Conservation (phyloP, 1,284 basidiomycete species). For the Naganishia liquefaciens region DNA sequence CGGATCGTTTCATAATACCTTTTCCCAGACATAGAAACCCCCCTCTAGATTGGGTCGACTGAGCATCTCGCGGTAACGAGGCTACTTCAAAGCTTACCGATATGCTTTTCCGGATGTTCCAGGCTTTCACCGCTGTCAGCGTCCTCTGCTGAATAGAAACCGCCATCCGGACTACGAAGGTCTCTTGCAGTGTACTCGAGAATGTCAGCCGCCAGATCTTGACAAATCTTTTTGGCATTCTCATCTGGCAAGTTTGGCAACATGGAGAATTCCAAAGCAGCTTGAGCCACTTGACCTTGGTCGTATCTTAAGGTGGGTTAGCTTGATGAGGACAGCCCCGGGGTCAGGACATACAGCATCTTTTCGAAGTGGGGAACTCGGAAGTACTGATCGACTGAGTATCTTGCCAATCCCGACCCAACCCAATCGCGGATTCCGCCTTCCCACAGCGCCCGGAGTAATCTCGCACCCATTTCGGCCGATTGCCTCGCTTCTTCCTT, state of each 20-base stretch:
- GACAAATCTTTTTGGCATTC: conserved; percentile 37
- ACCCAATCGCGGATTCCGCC: conserved; percentile 59
- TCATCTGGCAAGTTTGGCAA: conserved; percentile 34
- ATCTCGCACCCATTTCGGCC: conserved; percentile 43
- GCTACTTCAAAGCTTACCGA: conserved; percentile 13
- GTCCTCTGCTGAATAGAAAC: conserved; percentile 57
- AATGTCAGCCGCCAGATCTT: conserved; percentile 47
- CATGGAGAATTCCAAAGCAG: conserved; percentile 44
- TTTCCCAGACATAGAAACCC: conserved; percentile 57
- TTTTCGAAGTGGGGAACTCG: conserved; percentile 59
- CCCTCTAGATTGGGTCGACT: conserved; percentile 47
- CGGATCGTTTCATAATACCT: neutral
- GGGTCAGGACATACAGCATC: conserved; percentile 51
- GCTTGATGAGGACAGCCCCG: neutral
- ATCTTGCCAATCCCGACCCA: conserved; percentile 56
- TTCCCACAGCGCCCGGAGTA: conserved; percentile 50
- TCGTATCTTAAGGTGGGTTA: conserved; percentile 48
- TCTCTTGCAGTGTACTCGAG: conserved; percentile 54
- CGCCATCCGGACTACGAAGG: conserved; percentile 51
- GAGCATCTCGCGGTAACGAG: conserved; percentile 34
- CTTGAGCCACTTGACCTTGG: conserved; percentile 53
- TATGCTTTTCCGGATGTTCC: conserved; percentile 45
- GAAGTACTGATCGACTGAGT: conserved; percentile 57
- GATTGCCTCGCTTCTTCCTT: conserved; percentile 42
- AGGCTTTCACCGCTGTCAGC: conserved; percentile 54